Conservation (phyloP, 2,329 filamentous ascomycete species). For the Berkeleyomyces rouxiae region DNA sequence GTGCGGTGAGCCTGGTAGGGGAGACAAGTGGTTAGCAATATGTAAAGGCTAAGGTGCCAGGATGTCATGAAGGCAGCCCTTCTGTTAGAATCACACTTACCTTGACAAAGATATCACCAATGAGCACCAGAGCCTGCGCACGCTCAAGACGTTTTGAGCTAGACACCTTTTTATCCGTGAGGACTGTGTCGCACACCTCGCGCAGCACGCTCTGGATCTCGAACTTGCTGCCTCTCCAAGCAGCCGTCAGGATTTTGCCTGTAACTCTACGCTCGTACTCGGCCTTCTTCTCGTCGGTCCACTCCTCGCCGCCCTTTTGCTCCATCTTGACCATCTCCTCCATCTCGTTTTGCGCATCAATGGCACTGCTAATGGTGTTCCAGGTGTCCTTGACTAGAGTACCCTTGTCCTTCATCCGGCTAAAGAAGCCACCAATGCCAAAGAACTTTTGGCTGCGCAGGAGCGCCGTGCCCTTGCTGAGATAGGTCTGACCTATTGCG, state of each 20-base stretch:
- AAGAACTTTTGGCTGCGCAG: constrained; percentile 95
- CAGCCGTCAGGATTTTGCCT: constrained; percentile 92
- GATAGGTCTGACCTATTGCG: constrained; percentile 81
- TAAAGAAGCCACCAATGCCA: constrained; percentile 89
- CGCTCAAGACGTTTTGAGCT: constrained; percentile 77
- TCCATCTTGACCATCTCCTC: constrained; percentile 97
- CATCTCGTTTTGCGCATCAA: constrained; percentile 95
- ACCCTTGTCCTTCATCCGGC: constrained; percentile 86
- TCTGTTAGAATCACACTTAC: constrained; percentile 30
- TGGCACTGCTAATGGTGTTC: constrained; percentile 91
- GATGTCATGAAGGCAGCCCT: neutral
- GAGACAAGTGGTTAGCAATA: constrained; percentile 13
- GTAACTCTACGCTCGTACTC: constrained; percentile 94
- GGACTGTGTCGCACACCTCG: constrained; percentile 79
- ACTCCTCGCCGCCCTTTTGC: constrained; percentile 86
- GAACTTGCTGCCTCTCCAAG: constrained; percentile 91
- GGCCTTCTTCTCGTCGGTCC: constrained; percentile 92
- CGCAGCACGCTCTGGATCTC: constrained; percentile 93
- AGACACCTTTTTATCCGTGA: constrained; percentile 63
- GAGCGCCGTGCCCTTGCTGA: constrained; percentile 71
- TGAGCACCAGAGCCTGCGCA: constrained; percentile 73
- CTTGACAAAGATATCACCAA: constrained; percentile 78
- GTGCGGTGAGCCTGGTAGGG: constrained; percentile 59
- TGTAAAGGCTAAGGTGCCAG: neutral
- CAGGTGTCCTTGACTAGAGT: constrained; percentile 95